A percentile compares a stretch with the other conserved stretches of the same genome.
Evolutionary conservation across 768 basidiomycete species (phyloP).

Genomic region (Suillus placidus): DNA sequence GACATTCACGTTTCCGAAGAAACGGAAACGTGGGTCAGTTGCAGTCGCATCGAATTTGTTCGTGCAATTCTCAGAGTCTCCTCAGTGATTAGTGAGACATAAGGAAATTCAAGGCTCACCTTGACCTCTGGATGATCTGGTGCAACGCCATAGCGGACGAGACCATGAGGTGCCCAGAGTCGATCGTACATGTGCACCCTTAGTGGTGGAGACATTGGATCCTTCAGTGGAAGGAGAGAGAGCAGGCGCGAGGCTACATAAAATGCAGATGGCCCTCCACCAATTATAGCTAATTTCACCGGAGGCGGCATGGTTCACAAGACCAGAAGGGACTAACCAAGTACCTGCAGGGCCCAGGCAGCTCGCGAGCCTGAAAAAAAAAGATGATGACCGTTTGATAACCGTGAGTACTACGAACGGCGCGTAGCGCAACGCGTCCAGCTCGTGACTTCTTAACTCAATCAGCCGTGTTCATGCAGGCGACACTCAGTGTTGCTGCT

Average conservation of each 20-base stretch:
- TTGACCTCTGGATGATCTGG: slow-evolving; percentile 99
- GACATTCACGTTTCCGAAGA: slow-evolving; percentile 90
- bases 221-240: slow-evolving; percentile 50
- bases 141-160: slow-evolving; percentile 95
- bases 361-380: background rate
- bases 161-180: slow-evolving; percentile 91
- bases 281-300: slow-evolving; percentile 85
- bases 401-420: background rate
- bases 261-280: slow-evolving; percentile 96
- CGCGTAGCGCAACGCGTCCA: too few relatives aligned
- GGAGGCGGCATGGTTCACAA: slow-evolving; percentile 23
- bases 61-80: slow-evolving; percentile 79
- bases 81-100: slow-evolving; percentile 17
- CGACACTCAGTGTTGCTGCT: slow-evolving; percentile 61
- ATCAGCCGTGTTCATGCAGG: slow-evolving; percentile 53
- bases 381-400: background rate
- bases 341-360: background rate
- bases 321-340: background rate
- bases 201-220: slow-evolving; percentile 39
- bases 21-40: slow-evolving; percentile 76
- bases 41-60: slow-evolving; percentile 91
- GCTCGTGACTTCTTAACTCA: background rate
- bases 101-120: slow-evolving; percentile 37
- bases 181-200: slow-evolving; percentile 88
- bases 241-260: slow-evolving; percentile 91